Evolutionary conservation across 2,329 filamentous ascomycete species (phyloP), one percentile per base, ranked within the genome.

Genomic region (Aspergillus ochraceus): DNA sequence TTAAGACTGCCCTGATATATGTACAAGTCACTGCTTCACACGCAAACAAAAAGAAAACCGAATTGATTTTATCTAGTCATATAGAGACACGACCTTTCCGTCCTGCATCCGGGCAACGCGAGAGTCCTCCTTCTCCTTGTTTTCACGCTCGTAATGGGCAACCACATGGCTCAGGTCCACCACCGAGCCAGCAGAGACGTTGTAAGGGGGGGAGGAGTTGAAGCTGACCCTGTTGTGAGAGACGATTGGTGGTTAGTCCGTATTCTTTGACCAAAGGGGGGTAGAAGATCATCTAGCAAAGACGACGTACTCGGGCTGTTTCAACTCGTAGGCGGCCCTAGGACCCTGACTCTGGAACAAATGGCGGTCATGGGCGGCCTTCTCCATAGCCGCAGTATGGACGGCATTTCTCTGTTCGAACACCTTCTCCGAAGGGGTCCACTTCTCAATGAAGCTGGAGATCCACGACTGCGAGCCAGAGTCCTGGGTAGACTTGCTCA

Each of bases 181-280:
- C 57, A 81, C 75, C 50, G 84, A 83, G 54, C 88, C 88, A 49
- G 88, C 85, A 32, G 82, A 77, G 57, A 89, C 83, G 70, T 90
- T 90, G 75, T 80, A 87, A 17, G 86, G 86, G 1, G 85, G 85
- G 55, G 84, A 83, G 22, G 77, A 75, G 71, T 89, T 89, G 76
- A 90, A 68, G 61, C 59, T 84, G 64, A 84, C 77, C 67, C 87
- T 90, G 36, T 42, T 42, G 6, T n/a, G 14, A n/a, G 14, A 17
- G 6, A 42, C n/a, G 6, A 42, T n/a, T n/a, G 14, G 36, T 19
- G 17, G 14, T 42, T 42, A 42, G 36, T n/a, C 14, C 36, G 4
- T 42, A 42, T 42, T n/a, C 36, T n/a, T 42, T n/a, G 36, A 42
- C 36, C 36, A 52, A 14, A 11, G 26, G 14, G 42, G 22, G 22